Percentiles rank a stretch among this genome's conserved stretches.
Evolutionary conservation across 139 green algal species (phyloP).

Genomic region (Choricystis sp.): DNA sequence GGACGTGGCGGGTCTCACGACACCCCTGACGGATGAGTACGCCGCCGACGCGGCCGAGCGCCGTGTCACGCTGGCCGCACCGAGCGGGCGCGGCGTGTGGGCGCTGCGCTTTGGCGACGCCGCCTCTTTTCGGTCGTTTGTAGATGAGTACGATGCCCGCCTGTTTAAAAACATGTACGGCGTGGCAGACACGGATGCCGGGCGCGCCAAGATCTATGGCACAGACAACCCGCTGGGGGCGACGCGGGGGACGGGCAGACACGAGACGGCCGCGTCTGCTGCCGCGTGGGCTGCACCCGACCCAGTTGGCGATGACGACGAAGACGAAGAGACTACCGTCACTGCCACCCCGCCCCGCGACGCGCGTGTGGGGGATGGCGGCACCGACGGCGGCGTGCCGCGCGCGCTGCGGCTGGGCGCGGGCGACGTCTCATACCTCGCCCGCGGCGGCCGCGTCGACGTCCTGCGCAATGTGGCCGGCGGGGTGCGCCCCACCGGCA

Average conservation of each 20-base stretch:
- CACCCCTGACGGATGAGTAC: slow-evolving; percentile 5
- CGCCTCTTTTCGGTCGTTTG: slow-evolving; percentile 24
- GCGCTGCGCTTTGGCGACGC: slow-evolving; percentile 34
- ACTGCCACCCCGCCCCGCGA: slow-evolving; percentile 1
- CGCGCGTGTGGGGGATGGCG: neutral
- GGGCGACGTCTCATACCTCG: slow-evolving; percentile 56
- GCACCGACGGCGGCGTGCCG: neutral
- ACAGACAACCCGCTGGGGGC: too few species aligned
- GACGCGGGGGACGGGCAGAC: too few species aligned
- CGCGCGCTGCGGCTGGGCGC: slow-evolving; percentile 37
- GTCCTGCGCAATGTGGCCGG: slow-evolving; percentile 70
- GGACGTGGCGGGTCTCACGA: slow-evolving; percentile 19
- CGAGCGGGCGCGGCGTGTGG: slow-evolving; percentile 26
- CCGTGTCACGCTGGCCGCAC: slow-evolving; percentile 35
- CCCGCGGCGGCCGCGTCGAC: slow-evolving; percentile 55
- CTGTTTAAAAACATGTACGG: slow-evolving; percentile 77
- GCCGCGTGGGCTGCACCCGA: slow-evolving; percentile 7
- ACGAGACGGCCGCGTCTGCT: neutral
- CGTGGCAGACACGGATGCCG: slow-evolving; percentile 29
- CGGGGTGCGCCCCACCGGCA: slow-evolving; percentile 36
- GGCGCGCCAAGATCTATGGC: slow-evolving; percentile 30
- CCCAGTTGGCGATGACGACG: slow-evolving; percentile 25
- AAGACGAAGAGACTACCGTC: slow-evolving; percentile 3
- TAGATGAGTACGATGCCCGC: slow-evolving; percentile 27
- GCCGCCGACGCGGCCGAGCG: slow-evolving; percentile 18